Conservation (phyloP, 768 basidiomycete species). For the Brasilioporus rufonigricans region DNA sequence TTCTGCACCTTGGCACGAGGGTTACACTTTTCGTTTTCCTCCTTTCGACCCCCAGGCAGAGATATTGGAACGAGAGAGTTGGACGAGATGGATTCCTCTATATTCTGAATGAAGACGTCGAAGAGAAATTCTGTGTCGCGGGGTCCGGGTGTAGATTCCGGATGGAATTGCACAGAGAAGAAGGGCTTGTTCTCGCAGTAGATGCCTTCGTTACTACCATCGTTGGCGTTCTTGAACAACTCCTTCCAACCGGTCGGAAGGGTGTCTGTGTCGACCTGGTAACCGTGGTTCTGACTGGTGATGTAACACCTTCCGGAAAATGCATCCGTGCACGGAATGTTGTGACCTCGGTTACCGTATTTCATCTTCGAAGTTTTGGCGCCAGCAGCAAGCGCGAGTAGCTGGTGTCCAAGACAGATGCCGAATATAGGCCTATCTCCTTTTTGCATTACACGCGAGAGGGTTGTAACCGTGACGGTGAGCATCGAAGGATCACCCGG, state of each 20-base stretch:
- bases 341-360: slow-evolving; percentile 98
- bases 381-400: slow-evolving; percentile 92
- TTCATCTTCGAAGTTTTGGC: slow-evolving; percentile 98
- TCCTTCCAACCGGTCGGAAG: slow-evolving; percentile 89
- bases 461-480: slow-evolving; percentile 62
- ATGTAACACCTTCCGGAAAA: slow-evolving; percentile 97
- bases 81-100: slow-evolving; percentile 68
- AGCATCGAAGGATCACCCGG: slow-evolving; percentile 95
- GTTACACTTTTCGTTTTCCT: slow-evolving; percentile 72
- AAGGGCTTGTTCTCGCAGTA: slow-evolving; percentile 91
- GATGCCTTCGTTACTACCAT: slow-evolving; percentile 96
- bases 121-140: slow-evolving; percentile 99
- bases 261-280: slow-evolving; percentile 81
- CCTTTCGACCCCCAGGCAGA: slow-evolving; percentile 78
- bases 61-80: slow-evolving; percentile 53
- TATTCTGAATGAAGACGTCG: slow-evolving; percentile 91
- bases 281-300: slow-evolving; percentile 99
- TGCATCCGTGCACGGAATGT: slow-evolving; percentile 95
- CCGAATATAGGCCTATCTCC: slow-evolving; percentile 91
- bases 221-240: slow-evolving; percentile 95
- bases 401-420: slow-evolving; percentile 97
- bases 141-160: slow-evolving; percentile 94
- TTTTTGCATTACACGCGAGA: slow-evolving; percentile 65
- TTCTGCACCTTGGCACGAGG: slow-evolving; percentile 82
- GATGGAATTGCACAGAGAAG: slow-evolving; percentile 99